Evolutionary conservation across 2,329 filamentous ascomycete species (phyloP), one percentile per base, ranked within the genome.

Genomic region (Pseudogymnoascus sp.): DNA sequence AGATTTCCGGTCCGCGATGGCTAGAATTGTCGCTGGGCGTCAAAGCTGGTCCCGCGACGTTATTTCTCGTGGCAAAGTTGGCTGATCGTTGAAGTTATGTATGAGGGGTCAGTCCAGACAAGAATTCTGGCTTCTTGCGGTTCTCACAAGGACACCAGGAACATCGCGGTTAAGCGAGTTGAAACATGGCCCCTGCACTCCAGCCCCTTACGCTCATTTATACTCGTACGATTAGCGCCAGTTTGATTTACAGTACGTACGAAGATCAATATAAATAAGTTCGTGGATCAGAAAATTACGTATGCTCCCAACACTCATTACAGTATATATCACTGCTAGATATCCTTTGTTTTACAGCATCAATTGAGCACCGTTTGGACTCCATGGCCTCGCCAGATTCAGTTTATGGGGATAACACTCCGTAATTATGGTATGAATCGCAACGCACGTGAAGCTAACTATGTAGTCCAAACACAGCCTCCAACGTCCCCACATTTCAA

Each of bases 121-220:
- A 21, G 26, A 56, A 56, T 56, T 56, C 50, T 56, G 50, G 50
- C 50, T 56, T 56, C 50, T 56, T 56, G 50, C 50, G 15, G 50
- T 56, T 56, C 50, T 56, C 50, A 56, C 50, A 56, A 35, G 50
- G 29, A 56, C 50, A 35, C 50, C 50, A 56, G 50, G 50, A 56
- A 56, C 50, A 56, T 56, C 50, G 17, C 29, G 50, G 29, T 56
- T 56, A 56, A 56, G 50, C 50, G 50, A 56, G 50, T 56, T 56
- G 50, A 56, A 56, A 56, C 50, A 56, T 56, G 50, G 50, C 50
- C 50, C 50, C 29, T 56, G 50, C 50, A 56, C 50, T 56, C 50
- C 50, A 56, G 29, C 17, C 44, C 50, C 50, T 56, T 56, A 56
- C 50, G 50, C 50, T 35, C 50, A 56, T 56, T 56, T 56, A 56